Conservation (phyloP, 306 rosid species). For the apple (Malus domestica) region DNA sequence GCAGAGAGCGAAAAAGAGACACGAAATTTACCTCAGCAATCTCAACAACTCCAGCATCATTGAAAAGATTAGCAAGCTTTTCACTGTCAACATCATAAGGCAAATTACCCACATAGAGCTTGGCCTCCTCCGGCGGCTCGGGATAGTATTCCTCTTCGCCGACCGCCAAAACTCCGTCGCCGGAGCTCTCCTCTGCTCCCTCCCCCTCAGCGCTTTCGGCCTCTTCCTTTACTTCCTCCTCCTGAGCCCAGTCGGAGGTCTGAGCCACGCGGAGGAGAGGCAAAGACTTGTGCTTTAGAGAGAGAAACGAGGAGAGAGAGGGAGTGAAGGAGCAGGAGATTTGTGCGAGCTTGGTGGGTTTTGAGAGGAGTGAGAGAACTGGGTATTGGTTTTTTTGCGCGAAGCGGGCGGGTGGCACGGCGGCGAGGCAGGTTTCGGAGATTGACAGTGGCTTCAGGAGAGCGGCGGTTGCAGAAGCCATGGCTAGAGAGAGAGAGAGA, state of each 20-base stretch:
- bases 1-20: background rate
- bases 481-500: constrained; percentile 9
- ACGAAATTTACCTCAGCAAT: constrained; percentile 31
- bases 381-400: constrained; percentile 22
- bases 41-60: constrained; percentile 35
- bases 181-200: constrained; percentile 5
- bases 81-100: constrained; percentile 37
- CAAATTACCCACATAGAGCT: constrained; percentile 38
- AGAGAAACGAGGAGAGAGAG: constrained; percentile 19
- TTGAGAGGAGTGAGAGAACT: constrained; percentile 17
- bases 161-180: background rate
- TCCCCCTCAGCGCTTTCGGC: constrained; percentile 4
- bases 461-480: constrained; percentile 19
- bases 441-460: constrained; percentile 21
- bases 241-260: constrained; percentile 39
- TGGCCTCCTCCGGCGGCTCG: constrained; percentile 40
- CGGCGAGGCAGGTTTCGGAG: constrained; percentile 26
- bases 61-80: constrained; percentile 28
- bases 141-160: constrained; percentile 20
- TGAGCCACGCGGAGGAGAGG: constrained; percentile 21
- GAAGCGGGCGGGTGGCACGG: constrained; percentile 12
- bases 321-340: constrained; percentile 12
- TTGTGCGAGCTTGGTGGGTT: constrained; percentile 19
- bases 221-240: constrained; percentile 3
- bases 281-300: constrained; percentile 17